phyloP scores from a whole-genome alignment of 345 rosid genomes.

The Garcia nutans region DNA sequence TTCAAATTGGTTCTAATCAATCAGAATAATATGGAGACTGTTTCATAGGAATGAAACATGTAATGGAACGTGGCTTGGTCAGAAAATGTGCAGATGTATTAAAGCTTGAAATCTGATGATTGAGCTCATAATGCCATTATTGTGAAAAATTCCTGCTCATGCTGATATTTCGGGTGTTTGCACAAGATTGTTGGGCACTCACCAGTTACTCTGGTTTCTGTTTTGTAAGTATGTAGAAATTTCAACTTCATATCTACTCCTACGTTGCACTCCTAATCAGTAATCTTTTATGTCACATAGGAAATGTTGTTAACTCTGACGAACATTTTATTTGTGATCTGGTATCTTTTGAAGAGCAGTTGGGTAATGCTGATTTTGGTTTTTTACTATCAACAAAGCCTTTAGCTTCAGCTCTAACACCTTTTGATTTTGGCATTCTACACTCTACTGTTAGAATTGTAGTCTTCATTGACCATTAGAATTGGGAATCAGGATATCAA shows the following conservation, averaged over 20 bases:
- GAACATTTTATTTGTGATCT: neutral
- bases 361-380: neutral
- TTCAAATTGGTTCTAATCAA: slow-evolving; percentile 78
- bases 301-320: no score
- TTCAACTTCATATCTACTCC: neutral
- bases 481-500: neutral
- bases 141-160: neutral
- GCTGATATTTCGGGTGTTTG: neutral
- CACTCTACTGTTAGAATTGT: no score
- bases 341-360: neutral
- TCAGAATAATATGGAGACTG: neutral
- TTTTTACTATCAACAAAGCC: no score
- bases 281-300: no score
- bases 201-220: no score
- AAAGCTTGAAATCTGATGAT: neutral
- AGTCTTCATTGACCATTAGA: neutral
- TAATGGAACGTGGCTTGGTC: neutral
- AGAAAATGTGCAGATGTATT: neutral
- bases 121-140: neutral
- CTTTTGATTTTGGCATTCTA: no score
- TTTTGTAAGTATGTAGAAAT: neutral
- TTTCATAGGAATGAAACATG: neutral
- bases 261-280: neutral
- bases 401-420: no score
- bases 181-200: no score